phyloP scores from a whole-genome alignment of 2,329 filamentous ascomycete genomes.

The Knufia petricola region DNA sequence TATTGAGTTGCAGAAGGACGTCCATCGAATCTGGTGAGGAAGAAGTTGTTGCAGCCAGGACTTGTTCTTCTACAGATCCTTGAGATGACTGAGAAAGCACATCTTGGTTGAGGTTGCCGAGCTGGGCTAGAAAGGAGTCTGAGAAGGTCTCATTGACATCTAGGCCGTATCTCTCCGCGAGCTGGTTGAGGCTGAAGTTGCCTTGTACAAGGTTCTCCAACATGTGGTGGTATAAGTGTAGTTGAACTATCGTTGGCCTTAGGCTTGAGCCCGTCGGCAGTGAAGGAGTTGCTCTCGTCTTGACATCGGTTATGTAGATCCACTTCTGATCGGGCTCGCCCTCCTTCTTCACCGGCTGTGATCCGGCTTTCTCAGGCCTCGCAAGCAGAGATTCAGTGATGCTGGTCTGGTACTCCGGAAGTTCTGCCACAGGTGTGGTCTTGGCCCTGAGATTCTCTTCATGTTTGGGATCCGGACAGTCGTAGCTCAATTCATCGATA shows the following conservation, averaged over 20 bases:
- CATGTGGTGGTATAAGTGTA: conserved; percentile 82
- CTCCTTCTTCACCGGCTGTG: conserved; percentile 19
- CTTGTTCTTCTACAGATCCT: conserved; percentile 20
- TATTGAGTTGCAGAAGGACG: conserved; percentile 50
- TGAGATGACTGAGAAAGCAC: conserved; percentile 44
- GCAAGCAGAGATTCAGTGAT: conserved; percentile 36
- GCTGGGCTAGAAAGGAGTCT: conserved; percentile 66
- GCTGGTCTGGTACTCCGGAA: conserved; percentile 37
- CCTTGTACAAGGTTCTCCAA: conserved; percentile 66
- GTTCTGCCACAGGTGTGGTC: conserved; percentile 38
- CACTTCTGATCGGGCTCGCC: conserved; percentile 25
- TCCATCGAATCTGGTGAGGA: conserved; percentile 35
- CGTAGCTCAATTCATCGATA: conserved; percentile 74
- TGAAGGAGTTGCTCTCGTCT: conserved; percentile 61
- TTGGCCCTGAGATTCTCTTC: conserved; percentile 46
- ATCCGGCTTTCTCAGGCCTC: conserved; percentile 12
- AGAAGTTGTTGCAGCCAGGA: conserved; percentile 24
- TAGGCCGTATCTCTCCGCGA: conserved; percentile 65
- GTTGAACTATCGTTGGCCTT: conserved; percentile 70
- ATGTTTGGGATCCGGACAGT: conserved; percentile 63
- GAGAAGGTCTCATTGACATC: conserved; percentile 59
- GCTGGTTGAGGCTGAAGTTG: conserved; percentile 55
- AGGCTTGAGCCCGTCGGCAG: conserved; percentile 57
- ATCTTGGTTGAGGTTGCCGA: conserved; percentile 59
- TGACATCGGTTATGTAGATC: conserved; percentile 79